These are phyloP conservation scores for Chaetoceros muelleri DNA, from an alignment of 108 stramenopile genomes.

Conservation along the genomic window DNA sequence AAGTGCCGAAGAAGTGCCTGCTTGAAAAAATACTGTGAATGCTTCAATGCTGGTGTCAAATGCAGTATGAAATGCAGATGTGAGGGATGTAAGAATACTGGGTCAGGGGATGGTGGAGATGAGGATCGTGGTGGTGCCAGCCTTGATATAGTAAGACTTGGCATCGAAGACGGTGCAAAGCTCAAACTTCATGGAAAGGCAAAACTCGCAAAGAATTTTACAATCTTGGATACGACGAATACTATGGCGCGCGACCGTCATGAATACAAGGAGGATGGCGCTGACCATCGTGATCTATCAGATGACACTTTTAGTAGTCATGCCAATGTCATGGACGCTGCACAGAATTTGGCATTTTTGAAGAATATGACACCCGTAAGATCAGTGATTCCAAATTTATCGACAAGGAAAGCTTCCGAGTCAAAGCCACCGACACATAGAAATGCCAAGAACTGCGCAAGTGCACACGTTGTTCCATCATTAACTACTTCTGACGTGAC, in stretches of 20 bases:
- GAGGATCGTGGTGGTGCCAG: not conserved
- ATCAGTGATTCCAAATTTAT: conserved; percentile 5
- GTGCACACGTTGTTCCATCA: not conserved
- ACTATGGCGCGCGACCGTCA: not conserved
- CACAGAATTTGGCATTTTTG: conserved; percentile 46
- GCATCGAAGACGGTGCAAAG: no score
- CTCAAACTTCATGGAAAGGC: no score
- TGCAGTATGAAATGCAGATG: conserved; percentile 89
- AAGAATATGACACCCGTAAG: not conserved
- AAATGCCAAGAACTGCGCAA: not conserved
- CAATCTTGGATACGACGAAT: not conserved
- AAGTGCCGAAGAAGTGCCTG: conserved; percentile 89
- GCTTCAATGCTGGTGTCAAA: conserved; percentile 73
- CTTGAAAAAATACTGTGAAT: conserved; percentile 95
- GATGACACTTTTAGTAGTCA: not conserved
- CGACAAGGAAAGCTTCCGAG: not conserved
- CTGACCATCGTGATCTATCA: not conserved
- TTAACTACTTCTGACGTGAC: not conserved
- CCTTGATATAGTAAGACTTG: no score
- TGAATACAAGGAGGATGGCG: not conserved
- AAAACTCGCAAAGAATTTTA: no score
- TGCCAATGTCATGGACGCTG: conserved; percentile 37
- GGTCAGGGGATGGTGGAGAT: conserved; percentile 13
- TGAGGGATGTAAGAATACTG: conserved; percentile 82
- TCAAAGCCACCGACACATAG: no score